A percentile compares a stretch with the other conserved stretches of the same genome.
phyloP scores from a whole-genome alignment of 2,329 filamentous ascomycete species.

The Fusarium scirpi region DNA sequence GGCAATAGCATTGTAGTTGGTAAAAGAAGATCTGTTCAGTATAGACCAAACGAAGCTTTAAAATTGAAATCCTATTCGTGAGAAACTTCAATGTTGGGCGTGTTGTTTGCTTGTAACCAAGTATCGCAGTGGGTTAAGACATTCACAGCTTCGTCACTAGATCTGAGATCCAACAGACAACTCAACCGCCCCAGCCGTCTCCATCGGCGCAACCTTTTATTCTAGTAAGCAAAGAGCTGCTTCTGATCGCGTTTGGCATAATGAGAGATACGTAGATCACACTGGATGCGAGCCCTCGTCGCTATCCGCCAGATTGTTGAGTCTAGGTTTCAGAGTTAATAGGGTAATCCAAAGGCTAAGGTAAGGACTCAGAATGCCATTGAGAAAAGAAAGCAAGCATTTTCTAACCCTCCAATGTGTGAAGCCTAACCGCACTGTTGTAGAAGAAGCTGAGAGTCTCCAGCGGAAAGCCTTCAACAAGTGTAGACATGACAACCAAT shows the following conservation, averaged over 20 bases:
- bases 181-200: constrained; percentile 16
- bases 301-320: not conserved
- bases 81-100: not conserved
- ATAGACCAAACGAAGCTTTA: not conserved
- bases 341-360: not conserved
- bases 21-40: not conserved
- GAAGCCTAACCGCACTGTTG: not conserved
- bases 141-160: not conserved
- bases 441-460: not conserved
- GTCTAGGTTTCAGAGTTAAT: not conserved
- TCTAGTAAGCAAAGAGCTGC: not conserved
- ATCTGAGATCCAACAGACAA: not conserved
- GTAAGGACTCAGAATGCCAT: not conserved
- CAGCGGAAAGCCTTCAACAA: not conserved
- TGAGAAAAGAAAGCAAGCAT: not conserved
- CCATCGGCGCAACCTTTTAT: not conserved
- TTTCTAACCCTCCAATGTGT: not conserved
- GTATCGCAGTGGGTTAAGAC: constrained; percentile 4
- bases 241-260: not conserved
- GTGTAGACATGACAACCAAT: not conserved
- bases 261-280: not conserved
- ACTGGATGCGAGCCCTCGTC: not conserved
- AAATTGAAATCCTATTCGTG: not conserved
- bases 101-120: not conserved
- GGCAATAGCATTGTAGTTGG: not conserved